These are phyloP conservation scores for Stagonosporopsis vannaccii DNA, from an alignment of 2,329 filamentous ascomycete genomes.

Conservation along the genomic window DNA sequence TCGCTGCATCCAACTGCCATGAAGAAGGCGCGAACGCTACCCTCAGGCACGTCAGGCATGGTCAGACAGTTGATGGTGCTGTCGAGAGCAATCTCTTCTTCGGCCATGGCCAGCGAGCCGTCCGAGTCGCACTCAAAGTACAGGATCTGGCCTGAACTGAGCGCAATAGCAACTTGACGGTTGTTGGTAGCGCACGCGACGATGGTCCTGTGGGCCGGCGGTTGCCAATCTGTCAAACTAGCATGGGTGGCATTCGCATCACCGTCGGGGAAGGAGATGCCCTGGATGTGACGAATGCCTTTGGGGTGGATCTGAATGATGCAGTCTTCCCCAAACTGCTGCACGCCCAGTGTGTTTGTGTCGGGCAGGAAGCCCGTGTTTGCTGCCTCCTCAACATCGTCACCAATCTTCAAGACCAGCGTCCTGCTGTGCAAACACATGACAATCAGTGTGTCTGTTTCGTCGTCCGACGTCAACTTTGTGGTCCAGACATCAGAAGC, in stretches of 20 bases:
- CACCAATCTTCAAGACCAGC: constrained; percentile 90
- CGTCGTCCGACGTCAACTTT: constrained; percentile 79
- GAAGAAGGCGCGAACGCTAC: constrained; percentile 87
- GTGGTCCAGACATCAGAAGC: constrained; percentile 95
- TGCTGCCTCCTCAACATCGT: constrained; percentile 94
- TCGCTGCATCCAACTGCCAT: constrained; percentile 97
- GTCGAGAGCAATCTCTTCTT: constrained; percentile 94
- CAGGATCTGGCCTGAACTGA: constrained; percentile 95
- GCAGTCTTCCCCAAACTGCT: constrained; percentile 91
- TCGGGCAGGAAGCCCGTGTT: constrained; percentile 91
- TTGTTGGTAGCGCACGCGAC: constrained; percentile 94
- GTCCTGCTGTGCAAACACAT: constrained; percentile 91
- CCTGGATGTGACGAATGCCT: constrained; percentile 89
- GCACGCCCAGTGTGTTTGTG: constrained; percentile 88
- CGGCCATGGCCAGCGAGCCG: constrained; percentile 86
- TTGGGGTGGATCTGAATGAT: constrained; percentile 96
- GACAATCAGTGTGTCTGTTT: constrained; percentile 95
- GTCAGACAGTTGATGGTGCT: constrained; percentile 96
- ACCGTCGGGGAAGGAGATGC: constrained; percentile 52
- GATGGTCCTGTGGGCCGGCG: constrained; percentile 92
- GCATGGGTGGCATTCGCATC: constrained; percentile 50
- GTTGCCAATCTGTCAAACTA: constrained; percentile 89
- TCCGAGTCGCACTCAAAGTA: constrained; percentile 98
- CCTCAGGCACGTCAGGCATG: constrained; percentile 89
- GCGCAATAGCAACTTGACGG: constrained; percentile 87